phyloP scores from a whole-genome alignment of 306 rosid species.

The Cucurbita moschata region DNA sequence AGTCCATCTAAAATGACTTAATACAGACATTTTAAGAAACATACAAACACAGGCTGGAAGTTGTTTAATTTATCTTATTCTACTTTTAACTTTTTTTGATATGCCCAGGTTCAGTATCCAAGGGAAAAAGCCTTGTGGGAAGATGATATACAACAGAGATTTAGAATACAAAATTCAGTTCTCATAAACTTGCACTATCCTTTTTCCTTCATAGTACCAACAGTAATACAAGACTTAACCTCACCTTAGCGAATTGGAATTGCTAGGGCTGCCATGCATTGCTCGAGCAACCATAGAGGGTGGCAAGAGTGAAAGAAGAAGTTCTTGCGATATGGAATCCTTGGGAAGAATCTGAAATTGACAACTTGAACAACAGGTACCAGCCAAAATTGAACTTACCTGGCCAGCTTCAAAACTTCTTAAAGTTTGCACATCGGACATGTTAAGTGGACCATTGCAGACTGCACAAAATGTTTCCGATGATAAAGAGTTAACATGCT shows the following conservation, averaged over 20 bases:
- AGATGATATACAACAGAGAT: neutral
- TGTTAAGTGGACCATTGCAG: slow-evolving; percentile 68
- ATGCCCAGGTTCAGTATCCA: neutral
- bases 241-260: slow-evolving; percentile 42
- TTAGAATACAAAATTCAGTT: neutral
- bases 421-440: slow-evolving; percentile 41
- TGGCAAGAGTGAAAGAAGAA: slow-evolving; percentile 42
- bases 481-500: slow-evolving; percentile 54
- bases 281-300: slow-evolving; percentile 33
- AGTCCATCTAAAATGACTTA: neutral
- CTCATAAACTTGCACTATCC: neutral
- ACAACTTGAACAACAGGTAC: slow-evolving; percentile 69
- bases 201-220: neutral
- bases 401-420: slow-evolving; percentile 14
- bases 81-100: neutral
- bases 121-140: neutral
- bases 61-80: neutral
- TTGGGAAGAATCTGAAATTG: slow-evolving; percentile 75
- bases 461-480: slow-evolving; percentile 64
- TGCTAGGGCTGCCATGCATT: slow-evolving; percentile 24
- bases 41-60: neutral
- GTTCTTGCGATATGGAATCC: slow-evolving; percentile 28
- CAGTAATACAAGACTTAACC: slow-evolving; percentile 4
- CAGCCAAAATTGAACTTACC: slow-evolving; percentile 21
- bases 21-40: neutral